A percentile compares a stretch with the other conserved stretches of the same genome.
Evolutionary conservation across 306 rosid genomes (phyloP).

Genomic region (Quercus suber): DNA sequence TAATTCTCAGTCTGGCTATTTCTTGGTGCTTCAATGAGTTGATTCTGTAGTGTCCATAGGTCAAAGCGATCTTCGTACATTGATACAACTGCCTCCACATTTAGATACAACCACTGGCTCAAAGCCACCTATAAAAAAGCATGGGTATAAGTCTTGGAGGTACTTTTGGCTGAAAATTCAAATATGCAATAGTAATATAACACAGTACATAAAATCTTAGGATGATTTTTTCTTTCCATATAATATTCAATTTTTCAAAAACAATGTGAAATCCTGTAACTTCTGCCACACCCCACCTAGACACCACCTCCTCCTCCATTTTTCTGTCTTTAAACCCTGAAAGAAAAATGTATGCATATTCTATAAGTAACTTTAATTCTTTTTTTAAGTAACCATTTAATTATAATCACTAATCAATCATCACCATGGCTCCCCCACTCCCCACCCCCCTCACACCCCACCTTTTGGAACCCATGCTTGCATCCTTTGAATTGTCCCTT

Average conservation of each 20-base stretch:
- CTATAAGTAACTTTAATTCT: too few species aligned
- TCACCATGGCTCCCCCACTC: too few species aligned
- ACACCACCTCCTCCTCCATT: background rate
- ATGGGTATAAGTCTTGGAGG: slow-evolving; percentile 8
- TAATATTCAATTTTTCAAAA: background rate
- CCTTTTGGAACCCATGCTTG: too few species aligned
- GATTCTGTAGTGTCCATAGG: slow-evolving; percentile 60
- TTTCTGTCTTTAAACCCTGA: background rate
- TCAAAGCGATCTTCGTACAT: slow-evolving; percentile 97
- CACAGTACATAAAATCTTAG: background rate
- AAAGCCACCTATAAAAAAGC: slow-evolving; percentile 65
- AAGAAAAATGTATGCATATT: background rate
- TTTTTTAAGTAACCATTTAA: too few species aligned
- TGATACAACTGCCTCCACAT: slow-evolving; percentile 78
- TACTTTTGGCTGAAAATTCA: background rate
- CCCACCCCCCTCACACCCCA: too few species aligned
- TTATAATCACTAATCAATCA: too few species aligned
- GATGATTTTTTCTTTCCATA: background rate
- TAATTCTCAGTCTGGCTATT: slow-evolving; percentile 40
- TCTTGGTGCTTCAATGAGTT: slow-evolving; percentile 44
- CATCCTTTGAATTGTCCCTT: too few species aligned
- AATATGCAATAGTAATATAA: background rate
- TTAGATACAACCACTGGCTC: slow-evolving; percentile 84
- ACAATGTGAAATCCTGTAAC: background rate
- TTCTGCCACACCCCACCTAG: background rate